Conservation (phyloP, 164 flowering plant species). For the Tinospora cordifolia region DNA sequence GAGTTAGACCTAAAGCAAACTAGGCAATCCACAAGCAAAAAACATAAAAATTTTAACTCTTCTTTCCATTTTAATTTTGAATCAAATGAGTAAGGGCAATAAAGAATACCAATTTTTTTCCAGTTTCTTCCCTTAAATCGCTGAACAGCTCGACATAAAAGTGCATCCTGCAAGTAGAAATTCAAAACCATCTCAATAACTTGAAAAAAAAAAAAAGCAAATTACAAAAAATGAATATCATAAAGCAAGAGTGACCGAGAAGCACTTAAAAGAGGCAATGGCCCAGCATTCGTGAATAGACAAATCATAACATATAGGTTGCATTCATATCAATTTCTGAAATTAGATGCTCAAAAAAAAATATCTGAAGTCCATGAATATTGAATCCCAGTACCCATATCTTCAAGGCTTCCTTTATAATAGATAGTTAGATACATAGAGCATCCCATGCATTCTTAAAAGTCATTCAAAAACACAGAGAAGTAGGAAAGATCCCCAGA, state of each 20-base stretch:
- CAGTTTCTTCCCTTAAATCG: constrained; percentile 53
- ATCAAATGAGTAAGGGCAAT: background rate
- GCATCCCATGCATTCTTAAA: no score
- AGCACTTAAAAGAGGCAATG: background rate
- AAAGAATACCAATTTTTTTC: constrained; percentile 48
- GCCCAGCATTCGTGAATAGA: background rate
- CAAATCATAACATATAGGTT: background rate
- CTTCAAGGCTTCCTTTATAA: background rate
- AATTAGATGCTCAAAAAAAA: background rate
- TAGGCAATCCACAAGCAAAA: no score
- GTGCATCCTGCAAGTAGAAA: constrained; percentile 58
- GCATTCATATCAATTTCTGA: background rate
- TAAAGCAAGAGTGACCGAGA: background rate
- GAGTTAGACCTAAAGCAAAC: background rate
- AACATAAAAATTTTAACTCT: background rate
- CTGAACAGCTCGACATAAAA: constrained; percentile 55
- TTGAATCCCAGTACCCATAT: background rate
- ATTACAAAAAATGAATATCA: background rate
- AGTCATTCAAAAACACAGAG: no score
- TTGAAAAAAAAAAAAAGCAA: background rate
- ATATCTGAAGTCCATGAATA: background rate
- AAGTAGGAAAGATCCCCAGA: no score
- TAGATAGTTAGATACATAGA: no score
- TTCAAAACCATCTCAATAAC: constrained; percentile 3
- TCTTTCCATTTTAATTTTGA: background rate